A percentile compares a stretch with the other conserved stretches of the same genome.
Evolutionary conservation across 805 yeast genomes (phyloP).

Genomic region (Debaryomyces castellii): DNA sequence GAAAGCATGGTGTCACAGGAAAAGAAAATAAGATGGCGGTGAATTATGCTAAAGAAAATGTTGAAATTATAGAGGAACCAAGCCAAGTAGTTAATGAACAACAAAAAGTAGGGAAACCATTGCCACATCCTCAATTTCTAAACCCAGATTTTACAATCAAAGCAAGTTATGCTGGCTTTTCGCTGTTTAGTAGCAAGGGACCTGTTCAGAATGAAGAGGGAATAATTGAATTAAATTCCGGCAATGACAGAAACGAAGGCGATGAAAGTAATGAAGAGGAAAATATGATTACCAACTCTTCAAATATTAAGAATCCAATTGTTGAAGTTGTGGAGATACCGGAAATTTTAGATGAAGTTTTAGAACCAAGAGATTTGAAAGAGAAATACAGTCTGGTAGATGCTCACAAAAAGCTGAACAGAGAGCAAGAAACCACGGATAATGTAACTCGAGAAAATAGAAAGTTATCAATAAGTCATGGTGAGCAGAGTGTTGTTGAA

Average conservation of each 20-base stretch:
- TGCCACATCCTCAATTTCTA: constrained; percentile 31
- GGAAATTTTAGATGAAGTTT: constrained; percentile 2
- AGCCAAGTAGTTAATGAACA: constrained; percentile 9
- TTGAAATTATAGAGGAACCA: constrained; percentile 36
- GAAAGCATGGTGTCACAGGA: constrained; percentile 46
- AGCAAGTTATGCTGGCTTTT: constrained; percentile 28
- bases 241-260: background rate
- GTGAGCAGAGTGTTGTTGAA: too few species aligned
- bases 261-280: background rate
- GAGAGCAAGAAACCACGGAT: too few species aligned
- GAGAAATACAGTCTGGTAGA: too few species aligned
- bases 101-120: constrained; percentile 16
- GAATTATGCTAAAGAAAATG: constrained; percentile 42
- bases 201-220: background rate
- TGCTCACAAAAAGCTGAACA: too few species aligned
- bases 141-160: constrained; percentile 29
- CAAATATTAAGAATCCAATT: constrained; percentile 6
- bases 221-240: background rate
- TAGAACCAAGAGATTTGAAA: background rate
- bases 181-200: constrained; percentile 25
- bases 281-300: background rate
- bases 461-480: too few species aligned
- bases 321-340: constrained; percentile 12
- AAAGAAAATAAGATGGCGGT: constrained; percentile 45
- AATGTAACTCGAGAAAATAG: too few species aligned